Evolutionary conservation across 225 moss, liverwort and hornwort genomes (phyloP), one percentile per base, ranked within the genome.

Genomic region (Polytrichum formosum): DNA sequence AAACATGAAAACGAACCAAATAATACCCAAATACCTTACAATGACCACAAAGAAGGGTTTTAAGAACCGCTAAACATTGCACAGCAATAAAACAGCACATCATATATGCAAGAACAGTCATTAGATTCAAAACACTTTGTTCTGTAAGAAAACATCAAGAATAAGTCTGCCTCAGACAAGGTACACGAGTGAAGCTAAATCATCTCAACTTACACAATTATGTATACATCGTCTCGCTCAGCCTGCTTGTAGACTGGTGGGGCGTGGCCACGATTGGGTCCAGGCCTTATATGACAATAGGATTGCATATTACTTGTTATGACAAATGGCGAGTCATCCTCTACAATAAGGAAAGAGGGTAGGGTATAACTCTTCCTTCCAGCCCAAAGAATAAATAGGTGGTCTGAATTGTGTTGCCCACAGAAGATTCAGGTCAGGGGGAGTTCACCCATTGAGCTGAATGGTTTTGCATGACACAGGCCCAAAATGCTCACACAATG

Each of bases 181-280:
- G 46, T 13, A 46, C 46, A 13, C 46, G 0, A 46, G 46, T 46
- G 46, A 46, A 46, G 13, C 16, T 13, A 10, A 46, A 46, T 46
- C 46, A 46, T 13, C 46, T 46, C 46, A 74, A 66, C 62, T 75
- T 77, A 72, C 82, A 64, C 77, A 82, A 77, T 85, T 82, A 82
- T 80, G 82, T 82, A 53, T 79, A 85, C 79, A 85, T 70, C 29
- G 7, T 69, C 69, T 77, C 79, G 73, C 77, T 69, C 79, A 85
- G 85, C 64, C 79, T 75, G 70, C 55, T 79, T 85, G 26, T 80
- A 77, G 85, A 73, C 82, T 75, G 77, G 53, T 85, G 69, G 75
- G 73, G 76, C 60, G 63, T 72, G 79, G 78, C 62, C 70, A 21
- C 61, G 28, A 65, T 60, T 73, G 31, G 56, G 64, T 78, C 76